Evolutionary conservation across 768 basidiomycete genomes (phyloP), one percentile per base, ranked within the genome.

Genomic region (Calocybe gangraenosa): DNA sequence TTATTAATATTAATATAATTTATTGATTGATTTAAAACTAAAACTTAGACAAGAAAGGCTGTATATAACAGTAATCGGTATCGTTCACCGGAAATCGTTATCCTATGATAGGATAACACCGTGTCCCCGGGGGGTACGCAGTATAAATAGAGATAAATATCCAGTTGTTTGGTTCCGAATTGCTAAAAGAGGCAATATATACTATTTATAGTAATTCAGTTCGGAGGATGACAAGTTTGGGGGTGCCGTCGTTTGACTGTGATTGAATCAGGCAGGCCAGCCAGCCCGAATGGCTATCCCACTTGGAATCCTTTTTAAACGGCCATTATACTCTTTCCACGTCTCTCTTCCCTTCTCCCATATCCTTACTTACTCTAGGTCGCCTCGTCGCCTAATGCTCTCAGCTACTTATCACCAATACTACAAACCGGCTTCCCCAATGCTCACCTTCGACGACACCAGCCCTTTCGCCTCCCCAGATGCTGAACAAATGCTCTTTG

Each of bases 61-160:
- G 81, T 88, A 10, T 96, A 94, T 78, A 77, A 87, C 71, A 84
- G 84, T 51, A 68, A 82, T 28, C 77, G 81, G 59, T 89, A 90
- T 67, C 80, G 63, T 42, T 63, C 65, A n/a, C 64, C 65, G 44
- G 65, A 68, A 44, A 65, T 69, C 48, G 64, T 66, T 39, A 62
- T 69, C 51, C 59, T 65, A 39, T 68, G 62, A 54, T n/a, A n/a
- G n/a, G n/a, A 58, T 28, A 28, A 28, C n/a, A n/a, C n/a, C n/a
- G n/a, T n/a, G n/a, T n/a, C n/a, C n/a, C n/a, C n/a, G n/a, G n/a
- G n/a, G n/a, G n/a, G n/a, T n/a, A n/a, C n/a, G n/a, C n/a, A n/a
- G n/a, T n/a, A n/a, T n/a, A n/a, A n/a, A n/a, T n/a, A n/a, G n/a
- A n/a, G n/a, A n/a, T n/a, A n/a, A n/a, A n/a, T n/a, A n/a, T n/a